Conservation (phyloP, 2,329 filamentous ascomycete genomes). For the Verticillium albo-atrum region DNA sequence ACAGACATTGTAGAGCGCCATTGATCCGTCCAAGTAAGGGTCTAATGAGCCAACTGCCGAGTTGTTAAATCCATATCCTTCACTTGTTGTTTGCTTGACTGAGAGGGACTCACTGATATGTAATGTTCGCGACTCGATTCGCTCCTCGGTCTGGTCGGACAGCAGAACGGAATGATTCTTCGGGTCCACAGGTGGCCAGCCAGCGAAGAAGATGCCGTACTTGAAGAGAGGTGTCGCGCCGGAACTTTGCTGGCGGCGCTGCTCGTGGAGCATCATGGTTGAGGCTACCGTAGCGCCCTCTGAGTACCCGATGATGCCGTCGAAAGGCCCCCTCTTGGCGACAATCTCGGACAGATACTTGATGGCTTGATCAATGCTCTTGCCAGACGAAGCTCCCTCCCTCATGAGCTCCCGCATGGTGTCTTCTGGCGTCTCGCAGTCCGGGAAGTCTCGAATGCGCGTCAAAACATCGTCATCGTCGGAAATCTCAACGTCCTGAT, state of each 20-base stretch:
- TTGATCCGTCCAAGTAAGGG: slow-evolving; percentile 56
- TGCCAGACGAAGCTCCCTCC: slow-evolving; percentile 30
- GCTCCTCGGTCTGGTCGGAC: slow-evolving; percentile 40
- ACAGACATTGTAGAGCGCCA: slow-evolving; percentile 59
- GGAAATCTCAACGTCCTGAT: slow-evolving; percentile 36
- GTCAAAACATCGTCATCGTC: slow-evolving; percentile 41
- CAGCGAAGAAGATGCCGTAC: slow-evolving; percentile 47
- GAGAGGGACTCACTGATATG: slow-evolving; percentile 38
- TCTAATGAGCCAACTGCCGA: slow-evolving; percentile 46
- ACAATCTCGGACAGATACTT: slow-evolving; percentile 39
- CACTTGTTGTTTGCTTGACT: background rate
- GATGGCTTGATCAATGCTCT: slow-evolving; percentile 35
- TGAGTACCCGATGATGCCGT: slow-evolving; percentile 56
- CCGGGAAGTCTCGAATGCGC: slow-evolving; percentile 49
- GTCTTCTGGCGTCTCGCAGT: slow-evolving; percentile 48
- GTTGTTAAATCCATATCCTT: slow-evolving; percentile 11
- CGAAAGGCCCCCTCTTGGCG: slow-evolving; percentile 39
- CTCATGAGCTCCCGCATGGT: slow-evolving; percentile 47
- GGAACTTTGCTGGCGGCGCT: slow-evolving; percentile 22
- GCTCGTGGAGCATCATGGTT: slow-evolving; percentile 47
- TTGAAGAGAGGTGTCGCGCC: slow-evolving; percentile 31
- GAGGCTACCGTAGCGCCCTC: slow-evolving; percentile 55
- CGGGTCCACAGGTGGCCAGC: slow-evolving; percentile 48
- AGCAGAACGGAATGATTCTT: slow-evolving; percentile 38
- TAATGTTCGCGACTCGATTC: slow-evolving; percentile 47